Conservation (phyloP, 768 basidiomycete species). For the Clathrus columnatus region DNA sequence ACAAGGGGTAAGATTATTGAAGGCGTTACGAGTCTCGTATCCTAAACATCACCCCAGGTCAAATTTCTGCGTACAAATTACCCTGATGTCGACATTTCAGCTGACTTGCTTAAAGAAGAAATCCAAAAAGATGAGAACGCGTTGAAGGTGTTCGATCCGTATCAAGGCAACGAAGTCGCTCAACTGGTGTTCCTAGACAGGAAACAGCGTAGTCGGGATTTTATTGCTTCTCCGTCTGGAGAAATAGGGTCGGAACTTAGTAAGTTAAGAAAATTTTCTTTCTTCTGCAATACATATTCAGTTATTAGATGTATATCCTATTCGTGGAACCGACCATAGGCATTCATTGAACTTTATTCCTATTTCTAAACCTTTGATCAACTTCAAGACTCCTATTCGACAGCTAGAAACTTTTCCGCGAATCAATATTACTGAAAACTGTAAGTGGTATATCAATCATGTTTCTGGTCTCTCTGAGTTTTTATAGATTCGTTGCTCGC, state of each 20-base stretch:
- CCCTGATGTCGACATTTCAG: conserved; percentile 66
- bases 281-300: not conserved
- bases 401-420: conserved; percentile 41
- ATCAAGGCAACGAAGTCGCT: conserved; percentile 43
- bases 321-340: conserved; percentile 22
- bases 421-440: conserved; percentile 6
- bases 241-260: conserved; percentile 52
- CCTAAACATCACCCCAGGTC: too few species aligned
- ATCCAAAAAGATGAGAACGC: conserved; percentile 35
- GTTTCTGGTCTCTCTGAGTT: conserved; percentile 10
- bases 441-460: conserved; percentile 11
- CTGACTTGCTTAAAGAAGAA: conserved; percentile 54
- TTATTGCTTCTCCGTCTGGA: conserved; percentile 56
- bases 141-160: conserved; percentile 43
- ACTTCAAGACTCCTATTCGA: conserved; percentile 60
- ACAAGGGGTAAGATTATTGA: conserved; percentile 44
- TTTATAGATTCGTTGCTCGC: conserved; percentile 24
- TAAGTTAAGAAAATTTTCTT: conserved; percentile 24
- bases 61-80: conserved; percentile 63
- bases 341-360: conserved; percentile 30
- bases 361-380: conserved; percentile 29
- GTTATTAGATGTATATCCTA: conserved; percentile 42
- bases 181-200: conserved; percentile 27
- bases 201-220: conserved; percentile 19
- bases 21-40: too few species aligned